Evolutionary conservation across 108 stramenopile species (phyloP).

Genomic region (Nitzschia inconspicua): DNA sequence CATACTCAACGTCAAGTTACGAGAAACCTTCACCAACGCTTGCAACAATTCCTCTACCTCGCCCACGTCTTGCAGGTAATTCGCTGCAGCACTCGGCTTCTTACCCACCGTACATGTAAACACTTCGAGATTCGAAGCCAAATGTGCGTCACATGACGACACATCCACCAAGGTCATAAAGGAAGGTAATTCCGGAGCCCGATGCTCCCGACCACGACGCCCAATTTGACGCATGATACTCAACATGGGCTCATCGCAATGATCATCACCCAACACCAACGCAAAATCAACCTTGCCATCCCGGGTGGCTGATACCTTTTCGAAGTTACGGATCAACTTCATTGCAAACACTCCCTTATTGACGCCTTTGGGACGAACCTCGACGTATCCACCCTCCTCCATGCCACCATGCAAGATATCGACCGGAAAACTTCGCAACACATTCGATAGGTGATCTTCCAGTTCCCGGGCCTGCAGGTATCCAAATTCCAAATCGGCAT

Average conservation of each 20-base stretch:
- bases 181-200: constrained; percentile 58
- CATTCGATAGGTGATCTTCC: constrained; percentile 93
- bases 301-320: constrained; percentile 28
- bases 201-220: constrained; percentile 42
- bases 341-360: constrained; percentile 88
- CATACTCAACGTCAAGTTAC: constrained; percentile 7
- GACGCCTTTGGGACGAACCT: constrained; percentile 84
- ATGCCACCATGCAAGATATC: constrained; percentile 92
- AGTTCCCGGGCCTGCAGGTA: constrained; percentile 91
- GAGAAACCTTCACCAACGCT: constrained; percentile 71
- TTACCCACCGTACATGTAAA: constrained; percentile 96
- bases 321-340: constrained; percentile 67
- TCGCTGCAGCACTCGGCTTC: constrained; percentile 94
- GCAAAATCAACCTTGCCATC: constrained; percentile 76
- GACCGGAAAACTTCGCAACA: constrained; percentile 86
- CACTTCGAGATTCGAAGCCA: constrained; percentile 59
- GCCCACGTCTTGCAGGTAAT: constrained; percentile 90
- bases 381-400: constrained; percentile 85
- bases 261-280: constrained; percentile 88
- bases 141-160: constrained; percentile 63
- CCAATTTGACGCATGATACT: constrained; percentile 86
- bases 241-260: constrained; percentile 96
- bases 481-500: constrained; percentile 98
- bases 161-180: constrained; percentile 74
- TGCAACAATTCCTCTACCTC: constrained; percentile 90